Evolutionary conservation across 192 early-diverging fungal species (phyloP), one percentile per base, ranked within the genome.

Genomic region (Phlyctochytrium arcticum): DNA sequence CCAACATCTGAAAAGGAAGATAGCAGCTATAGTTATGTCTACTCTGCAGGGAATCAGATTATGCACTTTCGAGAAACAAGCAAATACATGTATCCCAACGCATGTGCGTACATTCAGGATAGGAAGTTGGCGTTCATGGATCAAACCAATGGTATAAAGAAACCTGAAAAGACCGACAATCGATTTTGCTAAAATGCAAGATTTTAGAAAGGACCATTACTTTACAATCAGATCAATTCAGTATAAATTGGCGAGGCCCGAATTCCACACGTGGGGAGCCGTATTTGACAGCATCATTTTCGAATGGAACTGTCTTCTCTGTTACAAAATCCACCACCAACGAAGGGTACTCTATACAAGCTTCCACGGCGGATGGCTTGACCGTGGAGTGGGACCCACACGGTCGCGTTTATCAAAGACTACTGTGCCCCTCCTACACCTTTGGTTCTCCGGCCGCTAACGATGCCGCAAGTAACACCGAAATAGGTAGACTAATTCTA

Each of bases 1-100:
- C n/a, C n/a, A n/a, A n/a, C n/a, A n/a, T n/a, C n/a, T n/a, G 39
- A 47, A 26, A 21, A 21, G 8, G n/a, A n/a, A n/a, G n/a, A n/a
- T n/a, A n/a, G n/a, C n/a, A n/a, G n/a, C n/a, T n/a, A n/a, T n/a
- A 31, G 42, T 12, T 69, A 69, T 30, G 61, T 73, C 1, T 77
- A 77, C 47, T 55, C 53, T 23, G 36, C 60, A 19, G 75, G 75
- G 23, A 69, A 77, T 46, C 57, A 51, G 24, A 54, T 77, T 10
- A 48, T 77, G 49, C 36, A 71, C 8, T 49, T 39, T 32, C 57
- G 50, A 4, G 70, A 73, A 34, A 60, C 53, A 15, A 34, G 17
- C 27, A 62, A 53, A 1, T 51, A 44, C 30, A 56, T 77, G 49
- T 71, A 77, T 48, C 67, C 75, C 6, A 27, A 44, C 21, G 54